Evolutionary conservation across 257 asterid species (phyloP).

Genomic region (Solanum chaucha): DNA sequence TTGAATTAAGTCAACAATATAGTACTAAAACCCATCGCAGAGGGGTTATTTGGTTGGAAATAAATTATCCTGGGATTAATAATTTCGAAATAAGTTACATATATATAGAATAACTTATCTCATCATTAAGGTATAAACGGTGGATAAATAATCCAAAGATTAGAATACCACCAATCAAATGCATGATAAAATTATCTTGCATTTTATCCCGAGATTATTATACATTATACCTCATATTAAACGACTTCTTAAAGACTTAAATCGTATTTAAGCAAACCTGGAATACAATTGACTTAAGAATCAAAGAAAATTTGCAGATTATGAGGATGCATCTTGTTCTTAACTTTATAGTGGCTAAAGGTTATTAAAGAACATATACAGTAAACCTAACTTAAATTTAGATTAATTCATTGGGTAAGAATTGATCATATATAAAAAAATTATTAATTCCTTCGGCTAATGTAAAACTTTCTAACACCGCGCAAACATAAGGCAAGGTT

Average conservation of each 20-base stretch:
- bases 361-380: not conserved
- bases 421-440: not conserved
- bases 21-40: not conserved
- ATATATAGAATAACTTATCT: too few species aligned
- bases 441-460: not conserved
- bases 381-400: not conserved
- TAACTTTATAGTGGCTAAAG: not conserved
- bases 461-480: not conserved
- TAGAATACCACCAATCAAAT: too few species aligned
- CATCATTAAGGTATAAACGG: not conserved
- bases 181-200: too few species aligned
- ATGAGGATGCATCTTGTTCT: not conserved
- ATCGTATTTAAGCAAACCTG: not conserved
- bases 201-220: too few species aligned
- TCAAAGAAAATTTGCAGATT: not conserved
- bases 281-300: not conserved
- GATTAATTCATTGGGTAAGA: not conserved
- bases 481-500: not conserved
- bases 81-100: too few species aligned
- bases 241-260: not conserved
- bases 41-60: not conserved
- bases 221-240: not conserved
- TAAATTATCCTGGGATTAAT: too few species aligned
- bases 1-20: not conserved
- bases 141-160: not conserved